Evolutionary conservation across 2,329 filamentous ascomycete genomes (phyloP).

Genomic region (Septoria linicola): DNA sequence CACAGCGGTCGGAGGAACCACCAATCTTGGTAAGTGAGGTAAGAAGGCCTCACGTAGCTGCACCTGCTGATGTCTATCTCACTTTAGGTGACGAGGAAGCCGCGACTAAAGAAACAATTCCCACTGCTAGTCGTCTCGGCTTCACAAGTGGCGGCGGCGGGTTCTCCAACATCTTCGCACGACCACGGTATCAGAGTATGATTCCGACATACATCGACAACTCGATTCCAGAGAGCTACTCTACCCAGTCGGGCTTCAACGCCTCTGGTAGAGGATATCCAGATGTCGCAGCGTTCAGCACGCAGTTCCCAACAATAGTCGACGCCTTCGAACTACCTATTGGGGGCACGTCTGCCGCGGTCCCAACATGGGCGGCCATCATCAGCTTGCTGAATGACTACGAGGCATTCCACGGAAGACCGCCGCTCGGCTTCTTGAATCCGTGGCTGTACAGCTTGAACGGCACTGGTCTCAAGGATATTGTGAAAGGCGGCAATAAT

Average conservation of each 20-base stretch:
- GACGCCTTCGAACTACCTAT: constrained; percentile 36
- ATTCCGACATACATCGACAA: constrained; percentile 41
- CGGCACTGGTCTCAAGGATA: constrained; percentile 51
- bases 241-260: constrained; percentile 45
- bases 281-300: constrained; percentile 50
- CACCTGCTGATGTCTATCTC: too few species aligned
- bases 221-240: constrained; percentile 42
- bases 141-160: constrained; percentile 37
- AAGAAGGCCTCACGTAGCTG: too few species aligned
- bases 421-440: constrained; percentile 52
- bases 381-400: constrained; percentile 63
- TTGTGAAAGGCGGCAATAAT: constrained; percentile 38
- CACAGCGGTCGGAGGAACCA: constrained; percentile 45
- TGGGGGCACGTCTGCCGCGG: constrained; percentile 51
- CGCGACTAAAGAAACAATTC: constrained; percentile 26
- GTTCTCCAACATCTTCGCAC: constrained; percentile 47
- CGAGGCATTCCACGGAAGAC: constrained; percentile 50
- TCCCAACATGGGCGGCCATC: constrained; percentile 59
- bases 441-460: constrained; percentile 57
- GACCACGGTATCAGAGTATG: constrained; percentile 44
- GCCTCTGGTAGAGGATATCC: constrained; percentile 44
- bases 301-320: constrained; percentile 38
- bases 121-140: constrained; percentile 12
- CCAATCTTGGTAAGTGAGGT: constrained; percentile 18
- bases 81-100: constrained; percentile 21